These are phyloP conservation scores for Heliosperma pusillum DNA, from an alignment of 148 eudicot genomes.

Conservation along the genomic window DNA sequence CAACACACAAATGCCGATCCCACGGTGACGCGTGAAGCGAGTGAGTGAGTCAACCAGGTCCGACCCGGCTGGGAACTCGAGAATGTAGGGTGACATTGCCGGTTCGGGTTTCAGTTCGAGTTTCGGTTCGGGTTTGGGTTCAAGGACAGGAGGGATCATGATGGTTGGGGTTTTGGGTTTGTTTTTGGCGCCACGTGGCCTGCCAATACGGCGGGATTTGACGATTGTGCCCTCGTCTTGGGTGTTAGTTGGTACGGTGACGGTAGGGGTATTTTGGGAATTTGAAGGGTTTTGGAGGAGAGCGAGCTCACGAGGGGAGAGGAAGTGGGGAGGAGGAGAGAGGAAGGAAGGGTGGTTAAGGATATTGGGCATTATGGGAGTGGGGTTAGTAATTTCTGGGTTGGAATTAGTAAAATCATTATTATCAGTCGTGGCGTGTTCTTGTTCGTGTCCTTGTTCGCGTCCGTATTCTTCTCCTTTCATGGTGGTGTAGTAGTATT, in stretches of 20 bases:
- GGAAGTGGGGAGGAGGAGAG: constrained; percentile 21
- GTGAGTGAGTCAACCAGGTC: constrained; percentile 45
- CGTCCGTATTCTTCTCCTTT: background rate
- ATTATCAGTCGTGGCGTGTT: no score
- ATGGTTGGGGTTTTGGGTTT: constrained; percentile 64
- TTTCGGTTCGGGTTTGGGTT: constrained; percentile 28
- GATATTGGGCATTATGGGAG: constrained; percentile 25
- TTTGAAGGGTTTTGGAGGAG: constrained; percentile 4
- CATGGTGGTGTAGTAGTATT: background rate
- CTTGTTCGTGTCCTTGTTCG: no score
- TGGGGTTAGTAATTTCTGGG: constrained; percentile 14
- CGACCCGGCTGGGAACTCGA: constrained; percentile 42
- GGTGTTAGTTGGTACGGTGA: constrained; percentile 10
- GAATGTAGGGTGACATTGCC: constrained; percentile 55
- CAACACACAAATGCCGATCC: constrained; percentile 44
- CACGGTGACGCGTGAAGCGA: constrained; percentile 45
- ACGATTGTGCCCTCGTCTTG: constrained; percentile 61
- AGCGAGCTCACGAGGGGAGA: constrained; percentile 5
- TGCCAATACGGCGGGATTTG: constrained; percentile 54
- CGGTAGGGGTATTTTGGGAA: constrained; percentile 24
- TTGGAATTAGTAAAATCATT: no score
- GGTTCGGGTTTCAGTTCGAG: constrained; percentile 30
- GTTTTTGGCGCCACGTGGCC: constrained; percentile 83
- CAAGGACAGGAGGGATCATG: no score
- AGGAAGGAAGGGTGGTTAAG: constrained; percentile 16